A percentile compares a stretch with the other conserved stretches of the same genome.
Evolutionary conservation across 331 rosid genomes (phyloP).

Genomic region (Malus hybrid): DNA sequence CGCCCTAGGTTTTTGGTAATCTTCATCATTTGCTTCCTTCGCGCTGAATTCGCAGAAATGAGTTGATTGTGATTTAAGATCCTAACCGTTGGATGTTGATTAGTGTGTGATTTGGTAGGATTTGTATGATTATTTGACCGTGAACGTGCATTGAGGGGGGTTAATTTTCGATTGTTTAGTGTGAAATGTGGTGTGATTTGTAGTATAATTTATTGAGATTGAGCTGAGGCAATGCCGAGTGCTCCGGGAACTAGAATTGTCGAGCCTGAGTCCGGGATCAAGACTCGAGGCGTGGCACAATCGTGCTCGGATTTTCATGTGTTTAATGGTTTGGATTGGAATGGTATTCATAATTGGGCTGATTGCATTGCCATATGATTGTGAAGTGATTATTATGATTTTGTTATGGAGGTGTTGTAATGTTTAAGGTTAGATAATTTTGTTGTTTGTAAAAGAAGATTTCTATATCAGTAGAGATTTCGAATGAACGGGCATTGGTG

Average conservation of each 20-base stretch:
- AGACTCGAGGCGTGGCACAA: slow-evolving; percentile 5
- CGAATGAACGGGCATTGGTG: slow-evolving; percentile 26
- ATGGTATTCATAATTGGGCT: not conserved
- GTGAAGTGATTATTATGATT: not conserved
- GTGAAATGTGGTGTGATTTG: slow-evolving; percentile 10
- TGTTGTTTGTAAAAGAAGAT: not conserved
- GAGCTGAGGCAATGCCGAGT: slow-evolving; percentile 38
- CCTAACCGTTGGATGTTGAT: slow-evolving; percentile 15
- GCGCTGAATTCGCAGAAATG: not conserved
- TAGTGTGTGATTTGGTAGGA: not conserved
- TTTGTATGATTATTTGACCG: not conserved
- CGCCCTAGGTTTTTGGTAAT: slow-evolving; percentile 1
- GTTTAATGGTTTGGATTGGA: not conserved
- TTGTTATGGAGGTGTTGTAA: not conserved
- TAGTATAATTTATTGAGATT: slow-evolving; percentile 6
- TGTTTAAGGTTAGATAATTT: not conserved
- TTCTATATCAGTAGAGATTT: not conserved
- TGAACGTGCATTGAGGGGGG: not conserved
- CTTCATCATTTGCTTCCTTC: slow-evolving; percentile 3
- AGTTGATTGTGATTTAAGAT: not conserved
- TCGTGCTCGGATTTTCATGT: not conserved
- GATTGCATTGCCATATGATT: not conserved
- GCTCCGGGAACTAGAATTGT: slow-evolving; percentile 15
- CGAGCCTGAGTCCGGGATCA: slow-evolving; percentile 8
- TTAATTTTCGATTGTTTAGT: slow-evolving; percentile 3